phyloP scores from a whole-genome alignment of 2,329 filamentous ascomycete genomes.

The Mariannaea sp. region DNA sequence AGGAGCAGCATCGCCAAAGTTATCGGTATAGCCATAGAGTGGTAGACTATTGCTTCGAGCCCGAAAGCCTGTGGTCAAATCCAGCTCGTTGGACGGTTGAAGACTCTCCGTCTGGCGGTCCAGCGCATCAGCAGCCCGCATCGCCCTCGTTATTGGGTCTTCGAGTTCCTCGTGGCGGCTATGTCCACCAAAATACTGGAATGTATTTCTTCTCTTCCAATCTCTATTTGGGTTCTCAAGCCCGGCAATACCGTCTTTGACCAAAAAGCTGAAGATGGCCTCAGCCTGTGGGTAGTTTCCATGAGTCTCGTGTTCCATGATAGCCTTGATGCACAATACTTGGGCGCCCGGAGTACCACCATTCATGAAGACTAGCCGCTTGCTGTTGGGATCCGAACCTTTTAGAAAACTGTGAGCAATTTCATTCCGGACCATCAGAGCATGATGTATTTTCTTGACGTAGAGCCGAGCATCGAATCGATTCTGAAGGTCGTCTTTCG shows the following conservation, averaged over 20 bases:
- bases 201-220: slow-evolving; percentile 28
- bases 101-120: slow-evolving; percentile 60
- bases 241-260: slow-evolving; percentile 54
- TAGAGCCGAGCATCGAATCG: slow-evolving; percentile 43
- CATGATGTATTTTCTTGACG: slow-evolving; percentile 57
- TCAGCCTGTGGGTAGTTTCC: slow-evolving; percentile 57
- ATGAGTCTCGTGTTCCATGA: slow-evolving; percentile 57
- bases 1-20: slow-evolving; percentile 50
- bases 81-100: slow-evolving; percentile 56
- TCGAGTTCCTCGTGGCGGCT: slow-evolving; percentile 35
- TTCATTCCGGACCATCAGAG: slow-evolving; percentile 52
- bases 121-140: slow-evolving; percentile 63
- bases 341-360: slow-evolving; percentile 62
- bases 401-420: slow-evolving; percentile 57
- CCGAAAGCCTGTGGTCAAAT: slow-evolving; percentile 47
- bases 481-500: slow-evolving; percentile 35
- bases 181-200: slow-evolving; percentile 26
- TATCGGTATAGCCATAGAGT: slow-evolving; percentile 50
- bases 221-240: slow-evolving; percentile 35
- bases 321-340: slow-evolving; percentile 57
- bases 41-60: slow-evolving; percentile 57
- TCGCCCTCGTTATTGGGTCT: slow-evolving; percentile 59
- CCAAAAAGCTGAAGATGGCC: slow-evolving; percentile 54
- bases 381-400: slow-evolving; percentile 51
- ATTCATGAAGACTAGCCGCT: slow-evolving; percentile 63